Evolutionary conservation across 1,139 yeast genomes (phyloP).

Genomic region (Protomyces lactucae-debilis): DNA sequence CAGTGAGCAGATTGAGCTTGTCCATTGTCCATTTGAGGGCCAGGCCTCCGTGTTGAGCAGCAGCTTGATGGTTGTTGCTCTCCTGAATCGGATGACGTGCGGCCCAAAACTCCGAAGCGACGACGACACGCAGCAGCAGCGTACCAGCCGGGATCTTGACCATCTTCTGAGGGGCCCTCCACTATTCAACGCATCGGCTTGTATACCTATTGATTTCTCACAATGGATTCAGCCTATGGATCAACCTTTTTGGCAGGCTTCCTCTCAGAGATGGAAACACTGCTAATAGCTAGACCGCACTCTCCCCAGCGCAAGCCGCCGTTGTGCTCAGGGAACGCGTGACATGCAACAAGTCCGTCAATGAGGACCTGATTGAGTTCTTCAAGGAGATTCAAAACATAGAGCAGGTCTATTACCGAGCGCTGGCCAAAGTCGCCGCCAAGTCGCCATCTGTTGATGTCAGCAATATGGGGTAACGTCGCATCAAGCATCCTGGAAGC

Average conservation of each 20-base stretch:
- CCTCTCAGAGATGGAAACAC: background rate
- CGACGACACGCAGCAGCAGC: too few species aligned
- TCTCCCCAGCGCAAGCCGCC: slow-evolving; percentile 18
- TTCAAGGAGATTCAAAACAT: slow-evolving; percentile 15
- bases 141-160: too few species aligned
- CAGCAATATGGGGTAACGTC: slow-evolving; percentile 14
- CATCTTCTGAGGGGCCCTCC: too few species aligned
- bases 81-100: too few species aligned
- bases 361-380: slow-evolving; percentile 23
- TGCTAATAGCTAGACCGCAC: background rate
- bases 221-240: slow-evolving; percentile 22
- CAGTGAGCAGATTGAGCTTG: background rate
- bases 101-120: too few species aligned
- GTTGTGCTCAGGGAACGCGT: slow-evolving; percentile 16
- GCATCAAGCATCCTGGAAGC: background rate
- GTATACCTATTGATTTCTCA: background rate
- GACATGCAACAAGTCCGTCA: background rate
- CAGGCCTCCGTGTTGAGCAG: too few species aligned
- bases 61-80: too few species aligned
- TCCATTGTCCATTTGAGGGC: too few species aligned
- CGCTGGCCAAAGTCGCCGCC: slow-evolving; percentile 18
- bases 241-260: slow-evolving; percentile 9
- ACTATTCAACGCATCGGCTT: too few species aligned
- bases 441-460: slow-evolving; percentile 7
- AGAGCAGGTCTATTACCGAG: slow-evolving; percentile 18